A percentile compares a stretch with the other conserved stretches of the same genome.
phyloP scores from a whole-genome alignment of 208 protist genomes.

The Crithidia mellificae region DNA sequence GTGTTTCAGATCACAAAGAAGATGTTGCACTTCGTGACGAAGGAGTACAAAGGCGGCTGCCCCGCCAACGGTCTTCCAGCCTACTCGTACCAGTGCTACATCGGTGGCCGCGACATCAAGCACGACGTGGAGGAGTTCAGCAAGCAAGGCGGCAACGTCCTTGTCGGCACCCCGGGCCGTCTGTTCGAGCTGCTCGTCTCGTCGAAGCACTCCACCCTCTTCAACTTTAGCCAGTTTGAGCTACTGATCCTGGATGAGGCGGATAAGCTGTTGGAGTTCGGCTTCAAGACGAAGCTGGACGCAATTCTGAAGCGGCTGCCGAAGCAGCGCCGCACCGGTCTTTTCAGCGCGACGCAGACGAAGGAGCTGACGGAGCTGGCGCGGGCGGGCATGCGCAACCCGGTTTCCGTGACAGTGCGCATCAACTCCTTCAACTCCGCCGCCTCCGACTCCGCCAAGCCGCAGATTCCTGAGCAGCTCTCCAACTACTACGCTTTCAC shows the following conservation, averaged over 20 bases:
- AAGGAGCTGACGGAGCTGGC: slow-evolving; percentile 89
- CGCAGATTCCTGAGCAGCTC: slow-evolving; percentile 87
- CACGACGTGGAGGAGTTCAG: slow-evolving; percentile 81
- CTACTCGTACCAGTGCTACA: slow-evolving; percentile 88
- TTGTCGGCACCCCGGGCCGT: slow-evolving; percentile 91
- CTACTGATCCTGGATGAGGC: slow-evolving; percentile 94
- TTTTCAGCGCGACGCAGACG: slow-evolving; percentile 95
- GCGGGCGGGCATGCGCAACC: slow-evolving; percentile 90
- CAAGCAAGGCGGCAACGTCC: slow-evolving; percentile 80
- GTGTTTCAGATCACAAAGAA: slow-evolving; percentile 76
- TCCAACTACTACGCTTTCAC: slow-evolving; percentile 88
- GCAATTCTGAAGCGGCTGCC: slow-evolving; percentile 87
- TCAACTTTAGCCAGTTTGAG: slow-evolving; percentile 83
- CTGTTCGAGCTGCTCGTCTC: slow-evolving; percentile 91
- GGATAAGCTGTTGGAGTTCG: slow-evolving; percentile 92
- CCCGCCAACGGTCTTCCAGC: slow-evolving; percentile 42
- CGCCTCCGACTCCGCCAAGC: slow-evolving; percentile 51
- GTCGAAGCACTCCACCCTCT: slow-evolving; percentile 72
- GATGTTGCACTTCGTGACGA: slow-evolving; percentile 76
- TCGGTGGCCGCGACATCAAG: slow-evolving; percentile 87
- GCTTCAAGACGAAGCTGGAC: slow-evolving; percentile 93
- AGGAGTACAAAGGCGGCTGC: slow-evolving; percentile 48
- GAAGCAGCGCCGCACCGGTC: slow-evolving; percentile 89
- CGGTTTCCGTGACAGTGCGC: slow-evolving; percentile 86
- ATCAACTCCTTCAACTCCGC: slow-evolving; percentile 54